These are phyloP conservation scores for Irpex lacteus DNA, from an alignment of 1,284 basidiomycete genomes.

Conservation along the genomic window DNA sequence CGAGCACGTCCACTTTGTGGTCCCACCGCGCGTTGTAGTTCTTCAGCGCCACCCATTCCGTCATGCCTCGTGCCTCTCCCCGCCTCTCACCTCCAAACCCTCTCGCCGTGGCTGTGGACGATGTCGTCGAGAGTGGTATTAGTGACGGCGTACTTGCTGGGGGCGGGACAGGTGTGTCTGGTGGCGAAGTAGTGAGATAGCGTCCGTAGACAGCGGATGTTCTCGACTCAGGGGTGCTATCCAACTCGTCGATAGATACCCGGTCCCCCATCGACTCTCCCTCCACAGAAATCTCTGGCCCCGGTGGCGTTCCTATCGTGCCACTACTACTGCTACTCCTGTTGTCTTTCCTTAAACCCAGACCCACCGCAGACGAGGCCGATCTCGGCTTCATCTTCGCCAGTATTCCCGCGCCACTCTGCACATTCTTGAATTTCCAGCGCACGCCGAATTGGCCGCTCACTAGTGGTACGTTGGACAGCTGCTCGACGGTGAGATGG, in stretches of 20 bases:
- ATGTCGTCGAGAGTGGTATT: not conserved
- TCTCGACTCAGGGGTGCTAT: constrained; percentile 8
- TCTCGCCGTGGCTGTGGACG: not conserved
- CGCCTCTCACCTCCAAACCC: constrained; percentile 9
- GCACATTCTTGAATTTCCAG: constrained; percentile 75
- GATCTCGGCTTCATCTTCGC: constrained; percentile 35
- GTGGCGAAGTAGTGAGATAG: constrained; percentile 9
- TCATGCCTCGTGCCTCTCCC: constrained; percentile 48
- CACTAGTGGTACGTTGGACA: constrained; percentile 75
- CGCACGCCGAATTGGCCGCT: constrained; percentile 70
- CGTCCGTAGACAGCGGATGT: constrained; percentile 10
- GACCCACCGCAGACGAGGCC: constrained; percentile 23
- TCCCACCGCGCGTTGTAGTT: constrained; percentile 64
- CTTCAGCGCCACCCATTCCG: constrained; percentile 51
- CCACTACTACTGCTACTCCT: constrained; percentile 32
- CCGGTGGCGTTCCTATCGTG: constrained; percentile 17
- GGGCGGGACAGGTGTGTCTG: constrained; percentile 2
- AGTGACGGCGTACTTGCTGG: not conserved
- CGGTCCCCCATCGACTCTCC: constrained; percentile 6
- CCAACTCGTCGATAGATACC: constrained; percentile 9
- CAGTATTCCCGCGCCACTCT: constrained; percentile 37
- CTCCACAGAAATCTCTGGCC: constrained; percentile 22
- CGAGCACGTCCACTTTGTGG: constrained; percentile 49
- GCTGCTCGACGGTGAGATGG: constrained; percentile 64
- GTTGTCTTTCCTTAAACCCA: constrained; percentile 25